Percentiles rank a stretch among this genome's conserved stretches.
These are phyloP conservation scores for Fusarium anguioides DNA, from an alignment of 2,329 filamentous ascomycete species.

Conservation along the genomic window DNA sequence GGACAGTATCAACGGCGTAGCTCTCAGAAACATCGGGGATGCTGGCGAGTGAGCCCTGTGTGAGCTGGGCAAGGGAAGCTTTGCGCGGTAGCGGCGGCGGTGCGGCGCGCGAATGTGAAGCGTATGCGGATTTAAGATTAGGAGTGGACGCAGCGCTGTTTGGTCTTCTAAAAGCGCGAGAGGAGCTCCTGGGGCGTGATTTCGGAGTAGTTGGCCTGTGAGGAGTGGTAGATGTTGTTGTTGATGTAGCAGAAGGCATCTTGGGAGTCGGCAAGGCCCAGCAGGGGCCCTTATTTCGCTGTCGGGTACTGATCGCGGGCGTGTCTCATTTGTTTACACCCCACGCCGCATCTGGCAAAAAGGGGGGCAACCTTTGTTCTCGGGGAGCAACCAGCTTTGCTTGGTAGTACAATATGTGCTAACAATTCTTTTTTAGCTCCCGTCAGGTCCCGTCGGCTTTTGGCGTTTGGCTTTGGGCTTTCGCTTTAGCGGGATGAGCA, in stretches of 20 bases:
- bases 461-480: slow-evolving; percentile 18
- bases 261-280: slow-evolving; percentile 37
- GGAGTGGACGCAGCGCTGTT: slow-evolving; percentile 66
- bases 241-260: slow-evolving; percentile 45
- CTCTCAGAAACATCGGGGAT: slow-evolving; percentile 75
- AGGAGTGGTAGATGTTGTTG: slow-evolving; percentile 38
- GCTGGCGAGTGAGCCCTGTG: slow-evolving; percentile 69
- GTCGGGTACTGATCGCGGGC: slow-evolving; percentile 35
- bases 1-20: slow-evolving; percentile 69
- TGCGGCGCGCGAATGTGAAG: slow-evolving; percentile 60
- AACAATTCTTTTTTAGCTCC: slow-evolving; percentile 32
- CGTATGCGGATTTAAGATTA: slow-evolving; percentile 66
- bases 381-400: slow-evolving; percentile 33
- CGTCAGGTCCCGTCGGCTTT: slow-evolving; percentile 31
- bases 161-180: slow-evolving; percentile 58
- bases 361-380: slow-evolving; percentile 41
- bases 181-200: slow-evolving; percentile 39
- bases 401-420: slow-evolving; percentile 1
- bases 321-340: slow-evolving; percentile 49
- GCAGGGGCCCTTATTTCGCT: slow-evolving; percentile 43
- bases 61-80: slow-evolving; percentile 76
- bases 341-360: slow-evolving; percentile 45
- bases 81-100: slow-evolving; percentile 71
- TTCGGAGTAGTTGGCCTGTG: slow-evolving; percentile 33
- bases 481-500: slow-evolving; percentile 27